phyloP scores from a whole-genome alignment of 2,329 filamentous ascomycete genomes.

The Penicillium expansum region DNA sequence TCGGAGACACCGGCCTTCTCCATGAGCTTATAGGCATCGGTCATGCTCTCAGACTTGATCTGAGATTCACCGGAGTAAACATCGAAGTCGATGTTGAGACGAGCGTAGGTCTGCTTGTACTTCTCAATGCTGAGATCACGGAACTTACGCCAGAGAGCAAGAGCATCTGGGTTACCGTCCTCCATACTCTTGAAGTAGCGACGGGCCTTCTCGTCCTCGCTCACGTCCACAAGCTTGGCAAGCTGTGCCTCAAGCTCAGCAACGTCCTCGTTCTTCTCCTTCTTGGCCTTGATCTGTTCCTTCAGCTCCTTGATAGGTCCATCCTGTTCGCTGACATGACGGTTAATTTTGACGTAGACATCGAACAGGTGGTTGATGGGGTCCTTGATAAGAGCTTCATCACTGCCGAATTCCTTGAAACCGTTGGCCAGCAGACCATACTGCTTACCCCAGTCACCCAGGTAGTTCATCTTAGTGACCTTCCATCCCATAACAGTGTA shows the following conservation, averaged over 20 bases:
- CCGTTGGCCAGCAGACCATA: slow-evolving; percentile 63
- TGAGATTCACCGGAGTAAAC: slow-evolving; percentile 69
- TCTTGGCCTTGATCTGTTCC: slow-evolving; percentile 48
- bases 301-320: slow-evolving; percentile 56
- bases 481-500: slow-evolving; percentile 62
- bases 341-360: slow-evolving; percentile 64
- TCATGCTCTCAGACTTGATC: slow-evolving; percentile 61
- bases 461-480: slow-evolving; percentile 63
- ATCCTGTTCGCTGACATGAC: slow-evolving; percentile 55
- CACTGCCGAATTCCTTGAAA: slow-evolving; percentile 60
- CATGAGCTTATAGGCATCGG: slow-evolving; percentile 57
- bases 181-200: slow-evolving; percentile 68
- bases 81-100: slow-evolving; percentile 64
- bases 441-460: slow-evolving; percentile 68
- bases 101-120: slow-evolving; percentile 63
- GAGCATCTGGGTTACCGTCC: slow-evolving; percentile 57
- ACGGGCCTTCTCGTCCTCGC: slow-evolving; percentile 60
- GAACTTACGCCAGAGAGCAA: slow-evolving; percentile 63
- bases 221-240: slow-evolving; percentile 49
- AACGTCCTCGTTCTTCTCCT: slow-evolving; percentile 50
- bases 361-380: slow-evolving; percentile 65
- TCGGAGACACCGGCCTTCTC: slow-evolving; percentile 61
- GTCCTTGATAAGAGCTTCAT: slow-evolving; percentile 58
- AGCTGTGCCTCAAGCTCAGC: slow-evolving; percentile 51
- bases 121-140: slow-evolving; percentile 62